Evolutionary conservation across 371 early-diverging fungal species (phyloP), one percentile per base, ranked within the genome.

Genomic region (Enteropsectra breve): DNA sequence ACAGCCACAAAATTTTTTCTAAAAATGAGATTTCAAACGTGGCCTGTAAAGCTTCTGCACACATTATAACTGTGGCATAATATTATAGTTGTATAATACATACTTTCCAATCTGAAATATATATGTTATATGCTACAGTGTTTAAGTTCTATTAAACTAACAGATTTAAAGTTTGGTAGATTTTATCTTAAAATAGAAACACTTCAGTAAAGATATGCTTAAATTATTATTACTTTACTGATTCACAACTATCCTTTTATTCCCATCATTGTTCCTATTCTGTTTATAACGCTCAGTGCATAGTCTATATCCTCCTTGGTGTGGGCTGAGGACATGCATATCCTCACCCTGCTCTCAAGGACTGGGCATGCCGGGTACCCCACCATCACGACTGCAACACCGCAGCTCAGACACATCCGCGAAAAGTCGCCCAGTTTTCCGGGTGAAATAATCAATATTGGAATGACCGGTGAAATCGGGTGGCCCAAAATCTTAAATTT

Each of bases 301-400:
- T 60, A 76, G 58, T 81, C 87, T n/a, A 98, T 76, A 77, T 98
- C 99, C 78, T 90, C 89, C 72, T 84, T 85, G 18, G 89, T 90
- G 78, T 96, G 97, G 6, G 92, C 84, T 2, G 93, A 88, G 15
- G 89, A 88, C 37, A 96, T 76, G 80, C 99, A 98, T 84, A 98
- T 90, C 46, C 97, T 83, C 33, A 90, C 94, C 47, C 99, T 84
- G 2, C 89, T 87, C 18, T 89, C 86, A 50, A 96, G 89, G 58
- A 97, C 89, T n/a, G 94, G 90, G 0, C 93, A 92, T 0, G 92
- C 92, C 0, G 97, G 97, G 81, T 92, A 94, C 18, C 92, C 92
- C 2, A 96, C 97, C 0, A 97, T 94, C 2, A 95, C 95, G 21
- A 93, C 90, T 4, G 94, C 96, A 66, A 98, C 84, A 48, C 88